phyloP scores from a whole-genome alignment of 768 basidiomycete species.

The Lentinula lateritia region DNA sequence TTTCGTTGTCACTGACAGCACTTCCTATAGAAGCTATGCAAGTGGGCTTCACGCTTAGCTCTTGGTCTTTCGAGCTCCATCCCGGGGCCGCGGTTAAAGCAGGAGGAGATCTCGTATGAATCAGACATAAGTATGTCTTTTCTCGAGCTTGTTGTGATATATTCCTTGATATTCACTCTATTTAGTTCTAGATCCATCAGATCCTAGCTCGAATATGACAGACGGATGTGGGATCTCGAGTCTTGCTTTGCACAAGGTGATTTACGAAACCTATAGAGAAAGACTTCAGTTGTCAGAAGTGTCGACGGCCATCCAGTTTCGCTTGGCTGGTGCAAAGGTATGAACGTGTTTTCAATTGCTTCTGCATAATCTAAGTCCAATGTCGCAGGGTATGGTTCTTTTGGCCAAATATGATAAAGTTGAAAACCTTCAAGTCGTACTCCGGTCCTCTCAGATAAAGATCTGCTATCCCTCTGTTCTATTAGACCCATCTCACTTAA shows the following conservation, averaged over 20 bases:
- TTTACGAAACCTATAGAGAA: constrained; percentile 18
- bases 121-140: constrained; percentile 43
- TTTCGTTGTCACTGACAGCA: not conserved
- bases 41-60: constrained; percentile 59
- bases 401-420: constrained; percentile 12
- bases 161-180: not conserved
- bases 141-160: not conserved
- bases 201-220: constrained; percentile 40
- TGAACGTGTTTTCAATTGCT: not conserved
- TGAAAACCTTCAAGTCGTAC: constrained; percentile 18
- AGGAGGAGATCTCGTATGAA: constrained; percentile 29
- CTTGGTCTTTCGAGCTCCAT: constrained; percentile 61
- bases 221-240: constrained; percentile 51
- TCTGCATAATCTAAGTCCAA: not conserved
- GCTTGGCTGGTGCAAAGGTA: constrained; percentile 45
- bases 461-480: constrained; percentile 29
- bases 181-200: constrained; percentile 18
- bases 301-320: constrained; percentile 47
- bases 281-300: constrained; percentile 28
- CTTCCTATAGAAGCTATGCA: constrained; percentile 45
- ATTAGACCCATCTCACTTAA: constrained; percentile 36
- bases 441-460: constrained; percentile 40
- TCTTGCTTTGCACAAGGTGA: constrained; percentile 24
- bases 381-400: constrained; percentile 27
- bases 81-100: constrained; percentile 41